Evolutionary conservation across 2,329 filamentous ascomycete species (phyloP), one percentile per base, ranked within the genome.

Genomic region (Arachnopeziza araneosa): DNA sequence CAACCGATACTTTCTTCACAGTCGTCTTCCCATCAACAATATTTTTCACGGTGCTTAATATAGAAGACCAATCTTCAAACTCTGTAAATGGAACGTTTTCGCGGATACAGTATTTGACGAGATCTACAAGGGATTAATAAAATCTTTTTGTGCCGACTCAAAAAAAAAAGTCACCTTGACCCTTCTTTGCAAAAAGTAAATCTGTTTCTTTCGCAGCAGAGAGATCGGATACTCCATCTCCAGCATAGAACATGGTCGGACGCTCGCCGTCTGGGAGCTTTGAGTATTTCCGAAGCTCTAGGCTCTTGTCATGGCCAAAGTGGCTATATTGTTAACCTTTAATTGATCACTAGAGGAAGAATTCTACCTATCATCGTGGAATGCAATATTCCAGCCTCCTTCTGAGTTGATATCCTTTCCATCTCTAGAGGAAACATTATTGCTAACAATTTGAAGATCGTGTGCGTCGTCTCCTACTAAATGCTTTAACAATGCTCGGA

Each of bases 221-320:
- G 56, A 98, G 80, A 73, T 98, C 93, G 2, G 90, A 96, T 4
- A 97, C 91, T 54, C 93, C 93, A 69, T 98, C 93, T 60, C 95
- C 95, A 32, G 95, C 93, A 71, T 99, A 99, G 74, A 98, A 91
- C 77, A 98, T 84, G 49, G 85, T 87, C 1, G 95, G 95, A 50
- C 92, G 83, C 70, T 89, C 76, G 32, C 79, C 74, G 17, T 79
- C 79, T 0, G 90, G 86, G 51, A 96, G 80, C 24, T 85, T 80
- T 1, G 88, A 87, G 76, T 98, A 98, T 56, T 91, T 91, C 66
- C 90, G 86, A 70, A 99, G 91, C 73, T 95, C 91, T 57, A 93
- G 80, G 24, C 88, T 93, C 83, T 99, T 99, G 81, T 99, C 93
- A 73, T 99, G 95, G n/a, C 95, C 95, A 70, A 96, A 96, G 60